Conservation (phyloP, 2,329 filamentous ascomycete genomes). For the Neoscytalidium dimidiatum region DNA sequence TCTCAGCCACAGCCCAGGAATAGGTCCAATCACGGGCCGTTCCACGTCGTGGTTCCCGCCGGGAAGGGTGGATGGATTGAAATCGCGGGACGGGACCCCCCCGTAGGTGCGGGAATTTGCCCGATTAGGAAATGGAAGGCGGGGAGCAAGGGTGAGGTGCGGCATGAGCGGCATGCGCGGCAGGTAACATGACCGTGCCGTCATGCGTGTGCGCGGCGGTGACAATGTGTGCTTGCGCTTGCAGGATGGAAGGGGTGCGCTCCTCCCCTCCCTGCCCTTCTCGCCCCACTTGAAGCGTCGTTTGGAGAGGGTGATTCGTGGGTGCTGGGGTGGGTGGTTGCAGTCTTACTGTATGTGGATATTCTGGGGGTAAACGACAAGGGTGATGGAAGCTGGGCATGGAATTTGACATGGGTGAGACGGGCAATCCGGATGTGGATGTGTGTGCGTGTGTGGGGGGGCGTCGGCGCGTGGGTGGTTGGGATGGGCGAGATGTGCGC, state of each 20-base stretch:
- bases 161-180: constrained; percentile 1
- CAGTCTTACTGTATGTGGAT: not conserved
- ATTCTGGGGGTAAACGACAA: not conserved
- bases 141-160: not conserved
- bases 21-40: not conserved
- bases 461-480: not conserved
- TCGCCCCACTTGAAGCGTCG: not conserved
- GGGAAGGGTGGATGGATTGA: not conserved
- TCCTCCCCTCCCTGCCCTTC: not conserved
- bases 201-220: not conserved
- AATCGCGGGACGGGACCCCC: too few relatives aligned
- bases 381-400: not conserved
- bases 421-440: not conserved
- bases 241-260: not conserved
- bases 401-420: not conserved
- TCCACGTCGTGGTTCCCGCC: too few relatives aligned
- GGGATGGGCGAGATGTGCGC: not conserved
- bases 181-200: constrained; percentile 8
- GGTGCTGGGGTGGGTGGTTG: not conserved
- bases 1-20: too few relatives aligned
- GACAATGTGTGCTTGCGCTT: not conserved
- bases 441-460: too few relatives aligned
- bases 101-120: not conserved
- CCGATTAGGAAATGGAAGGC: not conserved
- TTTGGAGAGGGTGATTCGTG: not conserved